phyloP scores from a whole-genome alignment of 345 rosid species.

The Murraya paniculata region DNA sequence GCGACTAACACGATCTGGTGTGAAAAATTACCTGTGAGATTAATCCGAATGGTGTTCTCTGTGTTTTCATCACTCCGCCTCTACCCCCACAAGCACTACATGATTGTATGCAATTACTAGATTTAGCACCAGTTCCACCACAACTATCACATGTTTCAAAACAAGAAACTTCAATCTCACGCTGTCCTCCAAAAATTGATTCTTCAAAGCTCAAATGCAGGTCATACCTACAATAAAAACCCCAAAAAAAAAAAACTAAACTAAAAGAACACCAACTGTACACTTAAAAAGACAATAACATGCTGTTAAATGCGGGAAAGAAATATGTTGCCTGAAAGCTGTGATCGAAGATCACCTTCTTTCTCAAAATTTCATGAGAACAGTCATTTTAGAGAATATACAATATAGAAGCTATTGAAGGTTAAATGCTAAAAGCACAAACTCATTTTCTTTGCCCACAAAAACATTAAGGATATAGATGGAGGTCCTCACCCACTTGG shows the following conservation, averaged over 20 bases:
- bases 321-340: not conserved
- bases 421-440: not conserved
- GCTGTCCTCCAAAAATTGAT: constrained; percentile 75
- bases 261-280: not conserved
- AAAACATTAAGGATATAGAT: not conserved
- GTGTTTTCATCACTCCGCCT: constrained; percentile 70
- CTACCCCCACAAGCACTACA: constrained; percentile 77
- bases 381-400: not conserved
- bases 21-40: constrained; percentile 69
- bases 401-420: not conserved
- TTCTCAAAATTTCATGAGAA: not conserved
- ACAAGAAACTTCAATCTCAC: constrained; percentile 59
- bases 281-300: not conserved
- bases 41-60: constrained; percentile 85
- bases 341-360: not conserved
- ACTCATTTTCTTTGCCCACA: not conserved
- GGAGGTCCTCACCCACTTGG: too few relatives aligned
- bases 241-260: not conserved
- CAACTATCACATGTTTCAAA: constrained; percentile 69
- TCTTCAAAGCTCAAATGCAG: constrained; percentile 84
- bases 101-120: constrained; percentile 48
- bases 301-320: not conserved
- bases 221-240: constrained; percentile 46
- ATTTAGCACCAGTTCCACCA: constrained; percentile 85
- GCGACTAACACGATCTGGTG: not conserved